Evolutionary conservation across 179 eudicot species (phyloP), one percentile per base, ranked within the genome.

Genomic region (Camellia oleifera): DNA sequence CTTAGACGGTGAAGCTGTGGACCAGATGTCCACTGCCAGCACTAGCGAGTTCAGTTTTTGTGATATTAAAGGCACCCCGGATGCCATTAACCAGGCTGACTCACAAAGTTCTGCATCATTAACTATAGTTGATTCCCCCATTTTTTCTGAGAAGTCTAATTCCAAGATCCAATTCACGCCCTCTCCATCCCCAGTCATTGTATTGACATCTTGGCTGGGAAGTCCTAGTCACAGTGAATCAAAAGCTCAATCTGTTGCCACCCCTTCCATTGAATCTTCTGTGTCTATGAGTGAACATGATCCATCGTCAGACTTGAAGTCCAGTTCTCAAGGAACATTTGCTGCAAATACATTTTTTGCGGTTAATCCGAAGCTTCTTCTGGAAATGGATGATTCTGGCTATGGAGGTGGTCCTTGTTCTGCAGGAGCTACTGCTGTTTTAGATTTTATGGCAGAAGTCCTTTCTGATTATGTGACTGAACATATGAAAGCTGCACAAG

Each of bases 351-450:
- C 89, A 71, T 80, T 82, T 79, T 88, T 91, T 82, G 82, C 78
- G 52, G 88, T 95, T 74, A 88, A 85, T 81, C 83, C 91, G 61
- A 85, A 88, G 77, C 88, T 95, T 54, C 88, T 97, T 76, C 91
- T 95, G 75, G 94, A 95, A 80, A 86, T 92, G 45, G 96, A 97
- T 87, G 95, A 95, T 83, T 85, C 90, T 81, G 97, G 99, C 76
- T 95, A 95, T 86, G 98, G 94, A 10, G 97, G 98, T 77, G 99
- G 99, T 80, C 97, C 99, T n/a, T 95, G 98, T 84, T 90, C 95
- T 79, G 99, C 98, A 12, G 99, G 95, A 81, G 99, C 99, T 67
- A 90, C 92, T 81, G 99, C 99, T 75, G 92, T 95, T 79, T 78
- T 95, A 70, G 99, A 97, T 92, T 95, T 92, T 75, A 77, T 95